A percentile compares a stretch with the other conserved stretches of the same genome.
phyloP scores from a whole-genome alignment of 768 basidiomycete genomes.

The Trametes elegans region DNA sequence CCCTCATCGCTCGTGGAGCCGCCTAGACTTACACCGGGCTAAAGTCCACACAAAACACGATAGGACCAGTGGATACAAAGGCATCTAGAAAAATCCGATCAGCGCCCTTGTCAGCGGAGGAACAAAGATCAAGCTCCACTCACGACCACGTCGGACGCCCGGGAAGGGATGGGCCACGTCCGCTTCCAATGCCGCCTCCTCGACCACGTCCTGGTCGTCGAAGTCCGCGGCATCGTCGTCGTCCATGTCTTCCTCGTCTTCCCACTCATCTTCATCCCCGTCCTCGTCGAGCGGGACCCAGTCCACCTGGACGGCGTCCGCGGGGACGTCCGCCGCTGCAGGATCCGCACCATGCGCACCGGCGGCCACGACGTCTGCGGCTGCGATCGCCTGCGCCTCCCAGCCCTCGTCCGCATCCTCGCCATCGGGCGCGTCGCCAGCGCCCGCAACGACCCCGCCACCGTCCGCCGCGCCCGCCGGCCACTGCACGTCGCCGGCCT shows the following conservation, averaged over 20 bases:
- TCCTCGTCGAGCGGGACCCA: background rate
- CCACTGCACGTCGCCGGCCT: too few species aligned
- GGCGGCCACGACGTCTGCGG: too few species aligned
- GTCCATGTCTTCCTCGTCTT: background rate
- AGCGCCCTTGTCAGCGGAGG: background rate
- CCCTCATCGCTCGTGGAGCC: too few species aligned
- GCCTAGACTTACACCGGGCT: constrained; percentile 3
- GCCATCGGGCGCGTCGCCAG: too few species aligned
- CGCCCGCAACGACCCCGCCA: too few species aligned
- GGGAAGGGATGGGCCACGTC: background rate
- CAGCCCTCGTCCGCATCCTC: too few species aligned
- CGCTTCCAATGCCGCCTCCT: background rate
- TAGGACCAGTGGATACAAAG: background rate
- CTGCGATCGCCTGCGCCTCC: too few species aligned
- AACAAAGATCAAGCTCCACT: background rate
- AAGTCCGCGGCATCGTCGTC: background rate
- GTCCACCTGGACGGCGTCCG: background rate
- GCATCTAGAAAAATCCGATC: background rate
- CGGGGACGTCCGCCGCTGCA: background rate
- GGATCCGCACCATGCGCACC: background rate
- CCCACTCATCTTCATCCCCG: constrained; percentile 4
- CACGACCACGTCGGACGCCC: background rate
- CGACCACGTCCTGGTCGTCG: background rate
- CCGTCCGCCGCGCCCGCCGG: background rate
- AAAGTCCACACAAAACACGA: constrained; percentile 19